Conservation (phyloP, 2,329 filamentous ascomycete genomes). For the Epichloe glyceriae region DNA sequence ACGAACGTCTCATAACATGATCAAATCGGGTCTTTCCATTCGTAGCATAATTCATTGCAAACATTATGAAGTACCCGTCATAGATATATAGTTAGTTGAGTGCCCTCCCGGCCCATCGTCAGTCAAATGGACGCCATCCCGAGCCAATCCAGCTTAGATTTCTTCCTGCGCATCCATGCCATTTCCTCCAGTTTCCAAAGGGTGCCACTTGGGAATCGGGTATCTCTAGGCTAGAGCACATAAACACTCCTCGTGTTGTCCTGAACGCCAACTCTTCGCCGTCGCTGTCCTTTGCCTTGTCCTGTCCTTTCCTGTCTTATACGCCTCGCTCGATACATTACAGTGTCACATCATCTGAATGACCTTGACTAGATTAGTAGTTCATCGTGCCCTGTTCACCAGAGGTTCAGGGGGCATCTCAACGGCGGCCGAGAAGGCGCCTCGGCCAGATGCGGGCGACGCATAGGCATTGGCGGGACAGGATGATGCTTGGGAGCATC, state of each 20-base stretch:
- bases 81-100: too few species aligned
- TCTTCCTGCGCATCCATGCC: too few species aligned
- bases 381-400: conserved; percentile 16
- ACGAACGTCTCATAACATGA: too few species aligned
- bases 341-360: not conserved
- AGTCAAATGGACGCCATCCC: too few species aligned
- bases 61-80: too few species aligned
- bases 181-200: too few species aligned
- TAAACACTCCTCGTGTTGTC: not conserved
- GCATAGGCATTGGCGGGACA: conserved; percentile 16
- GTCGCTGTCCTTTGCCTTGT: not conserved
- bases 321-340: not conserved
- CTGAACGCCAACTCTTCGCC: not conserved
- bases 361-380: not conserved
- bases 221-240: too few species aligned
- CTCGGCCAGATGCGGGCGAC: conserved; percentile 9
- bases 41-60: too few species aligned
- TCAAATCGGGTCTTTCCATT: too few species aligned
- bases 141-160: too few species aligned
- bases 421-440: not conserved
- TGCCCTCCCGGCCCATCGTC: too few species aligned
- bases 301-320: not conserved
- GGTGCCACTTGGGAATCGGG: too few species aligned
- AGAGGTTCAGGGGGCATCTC: conserved; percentile 17
- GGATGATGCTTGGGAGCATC: conserved; percentile 8